Evolutionary conservation across 495 filamentous ascomycete species (phyloP).

Genomic region (Penicillium steckii): DNA sequence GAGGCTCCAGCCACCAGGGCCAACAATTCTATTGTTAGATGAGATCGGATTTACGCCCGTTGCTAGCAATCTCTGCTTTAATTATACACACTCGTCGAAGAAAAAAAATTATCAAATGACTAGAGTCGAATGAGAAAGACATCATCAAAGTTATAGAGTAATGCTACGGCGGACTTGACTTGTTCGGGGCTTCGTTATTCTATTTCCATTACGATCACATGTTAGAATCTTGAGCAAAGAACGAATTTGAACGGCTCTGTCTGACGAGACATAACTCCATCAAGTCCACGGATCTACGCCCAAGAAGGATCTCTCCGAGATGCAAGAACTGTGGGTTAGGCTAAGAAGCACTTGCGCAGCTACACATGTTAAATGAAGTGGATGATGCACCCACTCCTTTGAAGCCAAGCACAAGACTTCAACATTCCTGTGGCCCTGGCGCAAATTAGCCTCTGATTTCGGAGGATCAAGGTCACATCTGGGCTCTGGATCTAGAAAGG

Average conservation of each 20-base stretch:
- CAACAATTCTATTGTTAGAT: background rate
- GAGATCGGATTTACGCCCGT: background rate
- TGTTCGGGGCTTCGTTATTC: background rate
- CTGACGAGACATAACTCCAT: background rate
- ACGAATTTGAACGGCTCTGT: too few relatives aligned
- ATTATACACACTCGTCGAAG: too few relatives aligned
- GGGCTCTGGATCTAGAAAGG: slow-evolving; percentile 6
- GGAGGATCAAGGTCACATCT: slow-evolving; percentile 2
- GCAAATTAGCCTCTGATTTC: slow-evolving; percentile 10
- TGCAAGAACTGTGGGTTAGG: background rate
- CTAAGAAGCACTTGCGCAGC: background rate
- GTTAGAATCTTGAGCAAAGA: background rate
- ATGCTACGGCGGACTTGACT: background rate
- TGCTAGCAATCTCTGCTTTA: too few relatives aligned
- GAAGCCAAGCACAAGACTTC: background rate
- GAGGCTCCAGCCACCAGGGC: background rate
- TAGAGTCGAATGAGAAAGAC: too few relatives aligned
- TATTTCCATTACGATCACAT: background rate
- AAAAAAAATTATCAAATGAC: too few relatives aligned
- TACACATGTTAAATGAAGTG: background rate
- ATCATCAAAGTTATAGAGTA: too few relatives aligned
- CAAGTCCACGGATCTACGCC: slow-evolving; percentile 12
- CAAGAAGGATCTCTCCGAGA: background rate
- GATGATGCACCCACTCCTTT: background rate
- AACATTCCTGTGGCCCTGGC: background rate